Base-by-base conservation (phyloP, 106 monocot genomes). In the Iris macrosiphon region DNA sequence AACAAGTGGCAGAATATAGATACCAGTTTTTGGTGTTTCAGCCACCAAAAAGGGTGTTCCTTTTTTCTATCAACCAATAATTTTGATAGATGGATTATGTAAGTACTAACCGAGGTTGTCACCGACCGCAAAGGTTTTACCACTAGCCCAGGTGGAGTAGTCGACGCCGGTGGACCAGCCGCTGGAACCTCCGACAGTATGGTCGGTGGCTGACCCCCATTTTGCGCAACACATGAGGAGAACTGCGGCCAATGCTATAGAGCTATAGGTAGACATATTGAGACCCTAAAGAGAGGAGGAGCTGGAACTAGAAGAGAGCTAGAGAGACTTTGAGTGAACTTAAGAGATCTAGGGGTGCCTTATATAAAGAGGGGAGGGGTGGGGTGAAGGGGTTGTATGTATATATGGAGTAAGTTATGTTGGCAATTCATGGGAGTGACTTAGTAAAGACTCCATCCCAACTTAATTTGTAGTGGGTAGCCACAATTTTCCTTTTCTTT, bases 91-190 rank as follows among this genome's bases (percentile, higher is more conserved):
- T 37, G 15, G 24, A 43, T n/a, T n/a, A n/a, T n/a, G n/a, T n/a
- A 0, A 15, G 4, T 49, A 71, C 39, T 40, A 22, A 72, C 72
- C 63, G 10, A 72, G 72, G 40, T 9, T 72, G 52, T 72, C 72
- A 40, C 72, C 72, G 6, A 65, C 52, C 2, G 4, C 20, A 19
- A 72, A 72, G 58, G 39, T 65, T 27, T 73, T 50, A 7, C 58
- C 65, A 30, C 27, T 28, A 7, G 65, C 19, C 73, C 73, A 73
- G 8, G 21, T 28, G 0, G 64, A 59, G 58, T 73, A 73, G 21
- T 65, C 65, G 2, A 57, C 49, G 7, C 52, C 60, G 7, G 19
- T 37, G 6, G 21, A 12, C 73, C 73, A 73, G 7, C 73, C 73
- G 2, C 49, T 31, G 5, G 50, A 8, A 30, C 66, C 73, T 6